Base-by-base conservation (phyloP, 208 protist genomes). In the Crithidia fasciculata region DNA sequence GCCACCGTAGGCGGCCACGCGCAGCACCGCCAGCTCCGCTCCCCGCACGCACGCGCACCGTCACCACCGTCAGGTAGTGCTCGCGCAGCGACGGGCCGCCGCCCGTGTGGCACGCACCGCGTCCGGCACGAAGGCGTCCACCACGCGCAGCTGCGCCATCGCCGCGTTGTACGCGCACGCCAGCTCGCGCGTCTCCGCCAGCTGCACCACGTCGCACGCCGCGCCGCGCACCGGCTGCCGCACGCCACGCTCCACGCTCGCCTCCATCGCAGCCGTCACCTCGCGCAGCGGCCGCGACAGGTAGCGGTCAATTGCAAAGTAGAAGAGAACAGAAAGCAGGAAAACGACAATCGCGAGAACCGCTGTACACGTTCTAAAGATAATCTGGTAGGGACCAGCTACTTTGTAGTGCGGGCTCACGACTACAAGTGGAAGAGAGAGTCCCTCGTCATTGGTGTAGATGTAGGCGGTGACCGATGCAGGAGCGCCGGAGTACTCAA, bases 61-160 rank as follows among this genome's bases (percentile, higher is more conserved):
- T 62, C 57, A 45, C 57, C 15, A 62, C n/a, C 39, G 57, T 47
- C 57, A 62, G 57, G 57, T 62, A 62, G 39, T 50, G 61, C 44
- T 67, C 8, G 43, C 28, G 61, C 47, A 55, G 45, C 61, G 3
- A 0, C 44, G 19, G 5, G 28, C 39, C 43, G 40, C 15, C 43
- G 5, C 18, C 8, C 8, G 57, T 9, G 7, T 9, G 36, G 44
- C 13, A 7, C 50, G 69, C 6, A 65, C 9, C 9, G 43, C 58
- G 41, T 53, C 60, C 8, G 69, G 76, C 9, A 81, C 41, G 53
- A 76, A 81, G 47, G 36, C 60, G 63, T 81, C 76, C 28, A 81
- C 50, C 16, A 65, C 36, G 39, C 65, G 62, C 58, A 81, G 69
- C 58, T 63, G 76, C 50, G 37, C 40, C 55, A 76, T 65, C 41